phyloP scores from a whole-genome alignment of 441 rosid genomes.

The Erodium moschatum region DNA sequence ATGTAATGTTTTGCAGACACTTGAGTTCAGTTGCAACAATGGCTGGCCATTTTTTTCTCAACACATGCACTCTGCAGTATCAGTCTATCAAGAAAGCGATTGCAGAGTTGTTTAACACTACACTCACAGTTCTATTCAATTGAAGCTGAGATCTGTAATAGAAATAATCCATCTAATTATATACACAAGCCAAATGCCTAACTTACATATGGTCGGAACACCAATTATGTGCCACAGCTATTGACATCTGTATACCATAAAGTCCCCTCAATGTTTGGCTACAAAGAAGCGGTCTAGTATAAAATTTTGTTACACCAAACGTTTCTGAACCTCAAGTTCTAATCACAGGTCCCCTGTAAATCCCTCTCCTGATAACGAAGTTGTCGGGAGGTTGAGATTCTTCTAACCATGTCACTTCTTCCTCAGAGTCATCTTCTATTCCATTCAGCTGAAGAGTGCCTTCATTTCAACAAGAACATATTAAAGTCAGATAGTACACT shows the following conservation, averaged over 20 bases:
- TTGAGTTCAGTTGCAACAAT: too few species aligned
- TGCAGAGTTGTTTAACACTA: background rate
- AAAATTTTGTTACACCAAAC: too few species aligned
- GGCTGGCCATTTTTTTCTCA: too few species aligned
- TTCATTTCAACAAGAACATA: slow-evolving; percentile 18
- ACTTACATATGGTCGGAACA: too few species aligned
- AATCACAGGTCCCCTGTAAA: slow-evolving; percentile 60
- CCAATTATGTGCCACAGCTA: background rate
- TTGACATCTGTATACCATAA: background rate
- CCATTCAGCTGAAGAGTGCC: slow-evolving; percentile 54
- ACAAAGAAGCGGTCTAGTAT: too few species aligned
- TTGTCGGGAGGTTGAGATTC: slow-evolving; percentile 68
- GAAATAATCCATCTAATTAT: background rate
- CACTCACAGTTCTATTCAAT: background rate
- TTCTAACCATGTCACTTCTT: slow-evolving; percentile 52
- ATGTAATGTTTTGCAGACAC: too few species aligned
- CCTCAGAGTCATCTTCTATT: slow-evolving; percentile 28
- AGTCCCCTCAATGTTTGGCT: background rate
- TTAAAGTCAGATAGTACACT: too few species aligned
- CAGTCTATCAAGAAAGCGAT: background rate
- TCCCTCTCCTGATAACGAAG: slow-evolving; percentile 62
- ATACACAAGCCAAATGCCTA: background rate
- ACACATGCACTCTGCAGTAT: background rate
- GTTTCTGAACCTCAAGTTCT: slow-evolving; percentile 33
- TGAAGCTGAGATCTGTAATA: too few species aligned